Evolutionary conservation across 192 early-diverging fungal genomes (phyloP).

Genomic region (Phycomyces nitens): DNA sequence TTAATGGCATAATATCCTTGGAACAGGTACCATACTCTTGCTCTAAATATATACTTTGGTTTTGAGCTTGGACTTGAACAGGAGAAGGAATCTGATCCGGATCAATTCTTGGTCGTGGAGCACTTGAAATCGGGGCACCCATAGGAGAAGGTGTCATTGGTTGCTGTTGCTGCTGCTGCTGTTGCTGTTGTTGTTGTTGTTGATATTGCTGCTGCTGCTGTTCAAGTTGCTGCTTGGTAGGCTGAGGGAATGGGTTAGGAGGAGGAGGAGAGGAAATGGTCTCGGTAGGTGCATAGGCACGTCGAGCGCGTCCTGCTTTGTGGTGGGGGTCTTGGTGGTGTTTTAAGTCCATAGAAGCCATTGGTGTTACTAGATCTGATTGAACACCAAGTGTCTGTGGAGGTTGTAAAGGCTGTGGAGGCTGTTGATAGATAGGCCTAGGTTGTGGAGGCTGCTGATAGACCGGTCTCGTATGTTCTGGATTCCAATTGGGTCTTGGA

Average conservation of each 20-base stretch:
- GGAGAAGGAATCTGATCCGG: slow-evolving; percentile 94
- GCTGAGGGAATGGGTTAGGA: neutral
- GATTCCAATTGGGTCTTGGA: no score
- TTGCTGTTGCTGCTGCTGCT: neutral
- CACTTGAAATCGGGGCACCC: neutral
- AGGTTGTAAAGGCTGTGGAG: no score
- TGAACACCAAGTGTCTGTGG: neutral
- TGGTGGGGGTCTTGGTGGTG: neutral
- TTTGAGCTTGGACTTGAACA: slow-evolving; percentile 73
- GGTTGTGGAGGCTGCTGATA: no score
- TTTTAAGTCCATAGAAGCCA: neutral
- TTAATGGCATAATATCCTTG: slow-evolving; percentile 70
- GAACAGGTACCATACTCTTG: slow-evolving; percentile 71
- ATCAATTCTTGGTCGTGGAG: slow-evolving; percentile 71
- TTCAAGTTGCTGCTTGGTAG: neutral
- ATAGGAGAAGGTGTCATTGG: neutral
- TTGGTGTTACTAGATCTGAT: neutral
- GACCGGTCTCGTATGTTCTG: no score
- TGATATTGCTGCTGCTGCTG: neutral
- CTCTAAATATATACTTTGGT: slow-evolving; percentile 67
- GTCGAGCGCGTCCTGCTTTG: neutral
- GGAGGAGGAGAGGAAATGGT: neutral
- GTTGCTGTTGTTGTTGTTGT: neutral
- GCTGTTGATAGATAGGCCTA: no score
- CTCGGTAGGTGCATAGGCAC: neutral